Conservation (phyloP, 805 yeast species). For the Diddensiella transvaalensis region DNA sequence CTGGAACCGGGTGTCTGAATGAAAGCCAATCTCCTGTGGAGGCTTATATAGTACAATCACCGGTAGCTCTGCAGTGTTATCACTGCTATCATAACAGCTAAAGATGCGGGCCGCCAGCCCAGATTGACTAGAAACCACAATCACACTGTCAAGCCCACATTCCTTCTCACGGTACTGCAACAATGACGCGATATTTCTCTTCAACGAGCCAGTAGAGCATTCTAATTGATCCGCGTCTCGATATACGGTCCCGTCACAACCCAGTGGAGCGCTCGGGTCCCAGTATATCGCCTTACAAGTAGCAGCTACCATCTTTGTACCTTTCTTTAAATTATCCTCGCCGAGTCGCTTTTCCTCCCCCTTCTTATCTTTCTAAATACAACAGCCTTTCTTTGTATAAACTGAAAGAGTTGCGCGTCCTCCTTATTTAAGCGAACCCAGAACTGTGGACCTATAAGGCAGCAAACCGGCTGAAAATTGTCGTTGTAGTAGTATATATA, state of each 20-base stretch:
- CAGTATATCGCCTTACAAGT: not conserved
- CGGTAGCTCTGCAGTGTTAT: no score
- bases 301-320: no score
- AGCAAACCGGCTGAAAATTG: no score
- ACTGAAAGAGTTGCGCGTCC: no score
- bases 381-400: no score
- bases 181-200: not conserved
- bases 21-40: not conserved
- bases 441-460: no score
- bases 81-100: not conserved
- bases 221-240: not conserved
- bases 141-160: not conserved
- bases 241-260: not conserved
- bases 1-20: conserved; percentile 8
- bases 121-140: not conserved
- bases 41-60: not conserved
- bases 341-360: no score
- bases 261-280: not conserved
- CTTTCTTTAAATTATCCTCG: no score
- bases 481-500: no score
- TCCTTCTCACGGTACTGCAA: not conserved
- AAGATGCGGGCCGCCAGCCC: not conserved
- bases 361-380: no score
- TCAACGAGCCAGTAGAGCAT: not conserved
- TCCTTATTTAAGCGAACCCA: no score